Percentiles rank a stretch among this genome's conserved stretches.
Evolutionary conservation across 805 yeast genomes (phyloP).

Genomic region (Ogataea methanolica): DNA sequence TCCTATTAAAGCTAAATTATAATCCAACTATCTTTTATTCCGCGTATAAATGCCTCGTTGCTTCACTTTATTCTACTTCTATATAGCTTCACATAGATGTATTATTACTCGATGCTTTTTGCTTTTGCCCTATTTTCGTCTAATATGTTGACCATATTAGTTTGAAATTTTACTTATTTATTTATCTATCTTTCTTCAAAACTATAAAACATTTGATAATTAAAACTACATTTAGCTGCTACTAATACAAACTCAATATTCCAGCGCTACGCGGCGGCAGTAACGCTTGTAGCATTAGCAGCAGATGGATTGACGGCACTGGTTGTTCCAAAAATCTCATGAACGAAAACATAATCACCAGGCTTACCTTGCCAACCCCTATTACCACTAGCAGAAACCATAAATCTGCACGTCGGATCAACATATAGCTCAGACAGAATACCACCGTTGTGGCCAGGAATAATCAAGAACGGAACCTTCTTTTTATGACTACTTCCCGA

Average conservation of each 20-base stretch:
- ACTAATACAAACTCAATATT: too few species aligned
- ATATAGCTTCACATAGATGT: neutral
- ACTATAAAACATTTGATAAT: too few species aligned
- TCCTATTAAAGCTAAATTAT: constrained; percentile 1
- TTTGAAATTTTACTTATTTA: too few species aligned
- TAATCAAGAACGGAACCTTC: constrained; percentile 75
- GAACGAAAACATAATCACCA: constrained; percentile 76
- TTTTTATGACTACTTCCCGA: constrained; percentile 15
- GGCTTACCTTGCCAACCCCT: constrained; percentile 90
- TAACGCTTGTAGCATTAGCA: too few species aligned
- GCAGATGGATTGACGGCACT: too few species aligned
- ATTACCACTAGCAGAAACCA: constrained; percentile 90
- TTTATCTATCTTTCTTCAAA: too few species aligned
- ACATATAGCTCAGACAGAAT: constrained; percentile 69
- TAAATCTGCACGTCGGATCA: constrained; percentile 82
- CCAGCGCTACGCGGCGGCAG: too few species aligned
- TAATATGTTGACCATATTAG: too few species aligned
- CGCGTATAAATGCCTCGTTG: neutral
- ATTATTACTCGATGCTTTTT: neutral
- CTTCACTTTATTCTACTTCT: neutral
- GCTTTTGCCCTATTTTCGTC: too few species aligned
- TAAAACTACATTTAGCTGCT: too few species aligned
- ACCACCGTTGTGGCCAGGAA: constrained; percentile 98
- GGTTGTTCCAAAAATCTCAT: constrained; percentile 58
- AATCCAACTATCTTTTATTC: neutral